Evolutionary conservation across 2,329 filamentous ascomycete genomes (phyloP).

Genomic region (Shiraia bambusicola): DNA sequence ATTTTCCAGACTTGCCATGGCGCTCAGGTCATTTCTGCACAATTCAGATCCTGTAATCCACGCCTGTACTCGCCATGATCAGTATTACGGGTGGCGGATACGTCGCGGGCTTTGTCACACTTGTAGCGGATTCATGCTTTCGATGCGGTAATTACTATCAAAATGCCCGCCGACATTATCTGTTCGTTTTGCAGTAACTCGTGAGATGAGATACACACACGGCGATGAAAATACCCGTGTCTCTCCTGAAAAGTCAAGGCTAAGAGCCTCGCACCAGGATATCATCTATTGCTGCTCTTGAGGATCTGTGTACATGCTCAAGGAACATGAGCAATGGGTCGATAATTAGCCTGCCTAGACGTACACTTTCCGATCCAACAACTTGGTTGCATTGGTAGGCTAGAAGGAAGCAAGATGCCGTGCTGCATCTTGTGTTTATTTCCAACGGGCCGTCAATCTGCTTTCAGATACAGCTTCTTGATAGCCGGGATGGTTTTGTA

Average conservation of each 20-base stretch:
- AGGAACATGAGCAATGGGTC: background rate
- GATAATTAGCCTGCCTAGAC: background rate
- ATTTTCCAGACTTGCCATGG: slow-evolving; percentile 8
- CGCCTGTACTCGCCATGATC: slow-evolving; percentile 2
- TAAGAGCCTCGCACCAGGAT: too few relatives aligned
- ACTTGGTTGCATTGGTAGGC: slow-evolving; percentile 2
- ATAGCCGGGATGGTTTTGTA: slow-evolving; percentile 2
- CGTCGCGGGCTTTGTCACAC: slow-evolving; percentile 17
- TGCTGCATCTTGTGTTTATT: slow-evolving; percentile 21
- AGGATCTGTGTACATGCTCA: slow-evolving; percentile 2
- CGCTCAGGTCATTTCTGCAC: slow-evolving; percentile 9
- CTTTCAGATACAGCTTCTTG: slow-evolving; percentile 4
- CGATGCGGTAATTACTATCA: slow-evolving; percentile 7
- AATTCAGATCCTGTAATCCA: slow-evolving; percentile 5
- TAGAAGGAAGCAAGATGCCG: slow-evolving; percentile 22
- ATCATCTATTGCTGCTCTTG: too few relatives aligned
- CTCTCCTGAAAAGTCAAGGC: too few relatives aligned
- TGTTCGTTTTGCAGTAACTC: slow-evolving; percentile 5
- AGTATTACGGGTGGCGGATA: slow-evolving; percentile 19
- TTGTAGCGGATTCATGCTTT: slow-evolving; percentile 5
- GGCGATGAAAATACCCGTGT: too few relatives aligned
- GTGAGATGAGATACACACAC: too few relatives aligned
- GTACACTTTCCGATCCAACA: slow-evolving; percentile 3
- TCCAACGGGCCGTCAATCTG: slow-evolving; percentile 8
- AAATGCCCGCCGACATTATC: too few relatives aligned